Base-by-base conservation (phyloP, 1,284 basidiomycete genomes). In the Porodaedalea pini region DNA sequence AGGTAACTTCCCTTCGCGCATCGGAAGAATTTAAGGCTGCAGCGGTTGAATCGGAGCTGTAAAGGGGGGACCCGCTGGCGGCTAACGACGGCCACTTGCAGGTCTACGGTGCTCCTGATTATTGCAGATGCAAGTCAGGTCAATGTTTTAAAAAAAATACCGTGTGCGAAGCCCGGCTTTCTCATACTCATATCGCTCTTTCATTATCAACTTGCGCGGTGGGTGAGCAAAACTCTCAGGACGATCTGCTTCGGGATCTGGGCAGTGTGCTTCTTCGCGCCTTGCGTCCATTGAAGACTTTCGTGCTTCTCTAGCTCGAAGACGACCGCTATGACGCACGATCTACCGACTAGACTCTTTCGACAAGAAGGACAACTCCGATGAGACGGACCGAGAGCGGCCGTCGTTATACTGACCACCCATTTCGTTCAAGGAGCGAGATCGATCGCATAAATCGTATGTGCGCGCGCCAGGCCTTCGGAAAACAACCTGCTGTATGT, bases 291-390 rank as follows among this genome's bases (percentile, higher is more conserved):
- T n/a, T n/a, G n/a, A n/a, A n/a, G n/a, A 34, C 19, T 41, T 41
- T 41, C 40, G 19, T n/a, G n/a, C n/a, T n/a, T 15, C 40, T 17
- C 2, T 41, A 8, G 19, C 15, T 17, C 8, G 27, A 47, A 47
- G 31, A 6, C 25, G 31, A n/a, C 45, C 45, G 45, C 25, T 47
- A 47, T 47, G 45, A 47, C 45, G 45, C 45, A 47, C 25, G 27
- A 29, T 29, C 45, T n/a, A 17, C 27, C 31, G n/a, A 31, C 25
- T n/a, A 15, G 10, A 29, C 23, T 31, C 4, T 31, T 45, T 27
- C 4, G n/a, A 21, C 25, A 13, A 10, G 23, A 21, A 6, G 13
- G 41, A 10, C 10, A 2, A 4, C 25, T 27, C 45, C 25, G 27
- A 15, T 47, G n/a, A 47, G 45, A 31, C 29, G 45, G 45, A 6